Conservation (phyloP, 2,329 filamentous ascomycete species). For the Fusarium nelsonii region DNA sequence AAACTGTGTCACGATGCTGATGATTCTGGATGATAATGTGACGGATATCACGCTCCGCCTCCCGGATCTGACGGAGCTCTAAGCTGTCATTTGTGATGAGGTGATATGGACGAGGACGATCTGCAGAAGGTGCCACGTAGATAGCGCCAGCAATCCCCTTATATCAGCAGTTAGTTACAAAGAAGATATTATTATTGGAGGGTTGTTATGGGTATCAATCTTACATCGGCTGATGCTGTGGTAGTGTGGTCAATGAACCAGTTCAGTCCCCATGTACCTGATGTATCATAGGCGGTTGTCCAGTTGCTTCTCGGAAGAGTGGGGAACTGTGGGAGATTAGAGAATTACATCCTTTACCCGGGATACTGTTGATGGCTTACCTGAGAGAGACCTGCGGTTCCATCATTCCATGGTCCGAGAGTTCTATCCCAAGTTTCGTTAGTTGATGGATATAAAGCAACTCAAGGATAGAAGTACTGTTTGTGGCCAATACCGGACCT, state of each 20-base stretch:
- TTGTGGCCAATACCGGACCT: not conserved
- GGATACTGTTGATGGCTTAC: not conserved
- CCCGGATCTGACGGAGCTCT: not conserved
- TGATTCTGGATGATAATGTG: constrained; percentile 13
- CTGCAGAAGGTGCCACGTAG: constrained; percentile 2
- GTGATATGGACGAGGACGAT: constrained; percentile 1
- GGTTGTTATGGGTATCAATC: not conserved
- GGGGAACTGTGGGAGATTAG: not conserved
- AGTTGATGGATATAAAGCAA: not conserved
- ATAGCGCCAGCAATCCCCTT: constrained; percentile 5
- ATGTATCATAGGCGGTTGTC: not conserved
- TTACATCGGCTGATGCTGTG: not conserved
- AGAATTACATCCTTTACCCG: fast-evolving
- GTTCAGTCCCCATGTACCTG: not conserved
- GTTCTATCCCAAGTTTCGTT: not conserved
- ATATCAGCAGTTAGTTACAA: fast-evolving
- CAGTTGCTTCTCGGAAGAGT: constrained; percentile 2
- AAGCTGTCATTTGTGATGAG: constrained; percentile 5
- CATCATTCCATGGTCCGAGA: not conserved
- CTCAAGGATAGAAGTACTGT: not conserved
- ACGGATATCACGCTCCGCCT: not conserved
- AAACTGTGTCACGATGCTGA: constrained; percentile 13
- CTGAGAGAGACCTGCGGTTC: not conserved
- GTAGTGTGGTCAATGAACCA: constrained; percentile 5
- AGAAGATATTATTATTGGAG: not conserved